Conservation (phyloP, 2,329 filamentous ascomycete genomes). For the Magnaporthiopsis incrustans region DNA sequence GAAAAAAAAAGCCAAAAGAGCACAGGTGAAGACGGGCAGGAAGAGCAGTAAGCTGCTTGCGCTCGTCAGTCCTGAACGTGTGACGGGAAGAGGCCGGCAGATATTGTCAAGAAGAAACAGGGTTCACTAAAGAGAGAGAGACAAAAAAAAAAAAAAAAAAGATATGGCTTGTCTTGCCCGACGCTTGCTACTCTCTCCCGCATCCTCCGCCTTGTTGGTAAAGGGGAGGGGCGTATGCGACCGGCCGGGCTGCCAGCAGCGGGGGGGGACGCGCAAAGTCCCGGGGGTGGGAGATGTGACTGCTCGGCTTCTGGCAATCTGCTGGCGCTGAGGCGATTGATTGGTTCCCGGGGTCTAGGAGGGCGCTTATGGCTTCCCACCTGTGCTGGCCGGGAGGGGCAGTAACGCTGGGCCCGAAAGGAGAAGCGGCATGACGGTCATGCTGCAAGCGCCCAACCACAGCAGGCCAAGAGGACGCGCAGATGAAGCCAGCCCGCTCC, state of each 20-base stretch:
- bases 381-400: not conserved
- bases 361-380: not conserved
- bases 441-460: not conserved
- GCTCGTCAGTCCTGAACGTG: not conserved
- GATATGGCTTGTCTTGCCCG: not conserved
- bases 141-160: not conserved
- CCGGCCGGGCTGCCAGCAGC: not conserved
- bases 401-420: not conserved
- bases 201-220: not conserved
- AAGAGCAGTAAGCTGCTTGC: not conserved
- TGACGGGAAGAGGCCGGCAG: not conserved
- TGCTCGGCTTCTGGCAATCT: not conserved
- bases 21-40: not conserved
- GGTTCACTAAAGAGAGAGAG: not conserved
- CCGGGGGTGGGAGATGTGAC: not conserved
- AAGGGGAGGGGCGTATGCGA: not conserved
- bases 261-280: not conserved
- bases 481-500: not conserved
- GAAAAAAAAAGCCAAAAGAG: not conserved
- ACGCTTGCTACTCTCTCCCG: not conserved
- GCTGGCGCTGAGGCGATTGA: not conserved
- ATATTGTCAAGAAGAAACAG: not conserved
- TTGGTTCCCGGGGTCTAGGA: not conserved
- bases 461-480: not conserved
- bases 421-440: not conserved